Percentiles rank a stretch among this genome's conserved stretches.
phyloP scores from a whole-genome alignment of 371 early-diverging fungal genomes.

The Nematocida parisii region DNA sequence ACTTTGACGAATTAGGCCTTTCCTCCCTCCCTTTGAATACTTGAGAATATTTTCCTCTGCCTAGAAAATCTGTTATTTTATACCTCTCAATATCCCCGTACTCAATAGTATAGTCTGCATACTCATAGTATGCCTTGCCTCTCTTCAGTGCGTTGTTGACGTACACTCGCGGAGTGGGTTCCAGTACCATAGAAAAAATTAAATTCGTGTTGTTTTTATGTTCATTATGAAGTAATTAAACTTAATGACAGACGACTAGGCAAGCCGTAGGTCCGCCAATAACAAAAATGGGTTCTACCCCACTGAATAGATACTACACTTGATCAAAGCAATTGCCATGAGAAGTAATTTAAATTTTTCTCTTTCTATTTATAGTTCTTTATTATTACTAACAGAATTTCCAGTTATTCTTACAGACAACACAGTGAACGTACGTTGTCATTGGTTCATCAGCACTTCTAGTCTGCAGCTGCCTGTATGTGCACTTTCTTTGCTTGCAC shows the following conservation, averaged over 20 bases:
- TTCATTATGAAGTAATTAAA: background rate
- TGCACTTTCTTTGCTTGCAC: constrained; percentile 70
- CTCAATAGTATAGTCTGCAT: constrained; percentile 62
- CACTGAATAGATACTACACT: constrained; percentile 60
- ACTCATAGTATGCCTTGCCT: constrained; percentile 65
- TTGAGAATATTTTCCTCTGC: constrained; percentile 97
- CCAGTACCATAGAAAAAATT: constrained; percentile 54
- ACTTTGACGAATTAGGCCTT: constrained; percentile 8
- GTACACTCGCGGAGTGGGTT: constrained; percentile 58
- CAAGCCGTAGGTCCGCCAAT: constrained; percentile 13
- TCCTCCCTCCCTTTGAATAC: constrained; percentile 81
- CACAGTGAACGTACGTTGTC: constrained; percentile 70
- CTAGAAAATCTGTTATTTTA: constrained; percentile 87
- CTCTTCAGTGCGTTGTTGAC: constrained; percentile 46
- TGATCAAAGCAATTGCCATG: constrained; percentile 56
- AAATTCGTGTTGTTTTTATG: constrained; percentile 1
- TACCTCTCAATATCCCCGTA: constrained; percentile 76
- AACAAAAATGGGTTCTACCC: background rate
- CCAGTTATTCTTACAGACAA: constrained; percentile 70
- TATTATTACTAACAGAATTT: constrained; percentile 65
- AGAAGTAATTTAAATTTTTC: constrained; percentile 44
- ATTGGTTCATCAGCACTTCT: constrained; percentile 71
- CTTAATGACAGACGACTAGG: constrained; percentile 18
- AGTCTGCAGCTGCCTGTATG: constrained; percentile 70
- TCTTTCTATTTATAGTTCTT: constrained; percentile 20